These are phyloP conservation scores for Aureobasidium vineae DNA, from an alignment of 2,329 filamentous ascomycete species.

Conservation along the genomic window DNA sequence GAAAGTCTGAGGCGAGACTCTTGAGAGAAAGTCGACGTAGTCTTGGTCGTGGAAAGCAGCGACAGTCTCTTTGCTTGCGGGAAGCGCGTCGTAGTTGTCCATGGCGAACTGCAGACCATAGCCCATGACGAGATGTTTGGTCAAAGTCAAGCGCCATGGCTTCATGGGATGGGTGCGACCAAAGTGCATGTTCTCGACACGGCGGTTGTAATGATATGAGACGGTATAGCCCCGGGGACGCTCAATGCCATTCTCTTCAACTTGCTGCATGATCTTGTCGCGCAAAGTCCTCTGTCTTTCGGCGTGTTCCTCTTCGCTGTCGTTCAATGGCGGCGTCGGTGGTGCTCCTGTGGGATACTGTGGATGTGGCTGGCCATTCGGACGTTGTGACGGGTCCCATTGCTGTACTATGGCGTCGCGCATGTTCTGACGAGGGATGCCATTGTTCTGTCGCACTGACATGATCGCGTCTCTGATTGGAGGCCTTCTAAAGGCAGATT, in stretches of 20 bases:
- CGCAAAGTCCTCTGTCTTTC: constrained; percentile 45
- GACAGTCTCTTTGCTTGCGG: constrained; percentile 84
- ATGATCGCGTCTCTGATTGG: neutral
- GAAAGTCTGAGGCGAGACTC: constrained; percentile 38
- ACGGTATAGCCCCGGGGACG: constrained; percentile 84
- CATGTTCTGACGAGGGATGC: constrained; percentile 26
- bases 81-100: constrained; percentile 85
- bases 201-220: constrained; percentile 92
- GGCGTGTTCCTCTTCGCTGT: constrained; percentile 52
- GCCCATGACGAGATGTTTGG: constrained; percentile 89
- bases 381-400: constrained; percentile 22
- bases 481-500: neutral
- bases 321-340: constrained; percentile 45
- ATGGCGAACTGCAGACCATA: constrained; percentile 97
- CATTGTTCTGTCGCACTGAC: constrained; percentile 22
- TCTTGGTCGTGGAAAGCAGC: constrained; percentile 82
- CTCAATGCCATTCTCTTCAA: constrained; percentile 66
- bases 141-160: constrained; percentile 92
- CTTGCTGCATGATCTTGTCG: constrained; percentile 53
- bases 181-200: constrained; percentile 96
- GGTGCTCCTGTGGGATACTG: constrained; percentile 27
- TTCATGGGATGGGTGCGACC: constrained; percentile 98
- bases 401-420: constrained; percentile 30
- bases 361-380: constrained; percentile 12
- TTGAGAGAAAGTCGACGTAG: constrained; percentile 80